A percentile compares a stretch with the other conserved stretches of the same genome.
These are phyloP conservation scores for Fusarium sp. DNA, from an alignment of 2,329 filamentous ascomycete genomes.

Conservation along the genomic window DNA sequence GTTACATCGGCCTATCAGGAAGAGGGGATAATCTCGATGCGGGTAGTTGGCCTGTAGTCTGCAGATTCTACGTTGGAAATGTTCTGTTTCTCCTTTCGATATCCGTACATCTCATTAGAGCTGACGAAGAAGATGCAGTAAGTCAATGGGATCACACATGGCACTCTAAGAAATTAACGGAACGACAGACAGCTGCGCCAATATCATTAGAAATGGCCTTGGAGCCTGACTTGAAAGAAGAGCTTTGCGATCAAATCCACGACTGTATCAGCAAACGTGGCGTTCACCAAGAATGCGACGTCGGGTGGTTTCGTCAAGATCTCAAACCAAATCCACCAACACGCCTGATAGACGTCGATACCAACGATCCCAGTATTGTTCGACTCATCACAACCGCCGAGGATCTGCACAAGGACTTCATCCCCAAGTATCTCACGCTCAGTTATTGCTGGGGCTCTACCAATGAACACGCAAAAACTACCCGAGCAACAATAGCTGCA, in stretches of 20 bases:
- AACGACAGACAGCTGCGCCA: not conserved
- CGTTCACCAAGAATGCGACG: not conserved
- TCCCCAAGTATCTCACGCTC: not conserved
- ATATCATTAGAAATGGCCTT: not conserved
- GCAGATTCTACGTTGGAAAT: not conserved
- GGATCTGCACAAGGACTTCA: not conserved
- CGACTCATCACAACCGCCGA: not conserved
- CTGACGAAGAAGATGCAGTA: not conserved
- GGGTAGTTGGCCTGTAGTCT: not conserved
- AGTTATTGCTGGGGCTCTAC: constrained; percentile 1
- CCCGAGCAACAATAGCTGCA: not conserved
- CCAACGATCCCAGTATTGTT: not conserved
- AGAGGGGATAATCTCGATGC: accelerated
- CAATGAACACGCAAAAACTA: not conserved
- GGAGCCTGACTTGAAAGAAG: not conserved
- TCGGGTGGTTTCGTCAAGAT: not conserved
- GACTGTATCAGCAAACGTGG: not conserved
- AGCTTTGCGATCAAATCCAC: not conserved
- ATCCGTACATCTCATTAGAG: accelerated
- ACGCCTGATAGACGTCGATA: not conserved
- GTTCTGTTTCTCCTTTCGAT: not conserved
- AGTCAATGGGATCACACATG: not conserved
- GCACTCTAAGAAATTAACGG: not conserved
- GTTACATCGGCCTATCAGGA: not conserved
- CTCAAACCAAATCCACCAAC: not conserved